Evolutionary conservation across 2,329 filamentous ascomycete genomes (phyloP), one percentile per base, ranked within the genome.

Genomic region (Colletotrichum simmondsii): DNA sequence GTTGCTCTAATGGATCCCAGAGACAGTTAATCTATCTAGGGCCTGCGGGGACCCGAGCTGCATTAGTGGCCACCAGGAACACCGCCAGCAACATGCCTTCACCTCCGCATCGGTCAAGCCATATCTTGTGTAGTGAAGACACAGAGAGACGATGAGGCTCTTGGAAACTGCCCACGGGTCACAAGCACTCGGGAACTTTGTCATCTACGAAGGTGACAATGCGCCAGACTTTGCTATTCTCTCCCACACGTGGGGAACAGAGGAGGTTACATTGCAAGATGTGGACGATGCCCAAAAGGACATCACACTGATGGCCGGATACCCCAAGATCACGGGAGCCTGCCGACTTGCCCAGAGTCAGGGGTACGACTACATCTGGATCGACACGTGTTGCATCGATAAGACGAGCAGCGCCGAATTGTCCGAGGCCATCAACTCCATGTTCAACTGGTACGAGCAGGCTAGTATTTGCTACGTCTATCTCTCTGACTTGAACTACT

Each of bases 381-480:
- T 79, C 4, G 76, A 78, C 61, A 77, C 76, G 0, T 77, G 76
- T 42, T 79, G 77, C 63, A 77, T 78, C 61, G 74, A 78, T 71
- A 78, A 76, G 61, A 71, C 68, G 0, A 70, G 59, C 54, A 65
- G 66, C 56, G 69, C 71, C 1, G 77, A 78, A 64, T 49, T 77
- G 24, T 77, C 75, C 14, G 77, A 77, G 42, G 75, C 75, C 10
- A 74, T 77, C 42, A 74, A 76, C 54, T 72, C 73, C 16, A 77
- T 77, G 74, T 77, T 74, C 63, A 35, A 58, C 14, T 75, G 76
- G 71, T 78, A 77, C 59, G 28, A 71, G 24, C 46, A 65, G 12
- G 68, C 77, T 1, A 57, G 26, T 19, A 42, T 76, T 3, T 78
- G 76, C 71, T 77, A 74, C 35, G 75, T 71, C 7, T 76, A 74